phyloP scores from a whole-genome alignment of 352 stramenopile species.

The Phytopythium aichiense region DNA sequence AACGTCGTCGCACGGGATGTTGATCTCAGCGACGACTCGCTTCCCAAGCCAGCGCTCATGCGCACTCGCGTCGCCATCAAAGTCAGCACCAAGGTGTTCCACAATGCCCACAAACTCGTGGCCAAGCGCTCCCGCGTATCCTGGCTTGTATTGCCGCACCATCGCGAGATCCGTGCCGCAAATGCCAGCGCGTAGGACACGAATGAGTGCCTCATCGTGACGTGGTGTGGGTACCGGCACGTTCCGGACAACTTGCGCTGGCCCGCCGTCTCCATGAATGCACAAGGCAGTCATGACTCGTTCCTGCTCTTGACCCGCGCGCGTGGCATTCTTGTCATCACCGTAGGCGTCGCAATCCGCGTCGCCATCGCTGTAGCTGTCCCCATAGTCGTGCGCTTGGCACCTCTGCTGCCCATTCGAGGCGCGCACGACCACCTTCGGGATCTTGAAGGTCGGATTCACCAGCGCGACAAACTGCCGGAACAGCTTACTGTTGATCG shows the following conservation, averaged over 20 bases:
- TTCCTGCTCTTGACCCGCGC: background rate
- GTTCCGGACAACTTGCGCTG: slow-evolving; percentile 26
- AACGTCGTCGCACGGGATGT: slow-evolving; percentile 66
- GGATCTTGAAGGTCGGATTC: slow-evolving; percentile 36
- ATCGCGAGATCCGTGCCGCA: slow-evolving; percentile 76
- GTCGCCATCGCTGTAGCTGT: background rate
- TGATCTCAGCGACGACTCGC: slow-evolving; percentile 91
- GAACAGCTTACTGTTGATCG: slow-evolving; percentile 32
- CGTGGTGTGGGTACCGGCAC: slow-evolving; percentile 32
- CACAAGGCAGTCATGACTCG: slow-evolving; percentile 48
- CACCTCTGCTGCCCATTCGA: slow-evolving; percentile 14
- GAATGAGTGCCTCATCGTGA: slow-evolving; percentile 45
- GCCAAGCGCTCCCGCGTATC: slow-evolving; percentile 65
- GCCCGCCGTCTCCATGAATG: slow-evolving; percentile 29
- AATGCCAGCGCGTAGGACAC: slow-evolving; percentile 60
- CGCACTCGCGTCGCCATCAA: slow-evolving; percentile 13
- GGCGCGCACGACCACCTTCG: slow-evolving; percentile 30
- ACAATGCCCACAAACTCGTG: slow-evolving; percentile 91
- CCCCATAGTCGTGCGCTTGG: slow-evolving; percentile 12
- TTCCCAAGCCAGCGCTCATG: slow-evolving; percentile 49
- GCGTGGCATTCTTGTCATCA: background rate
- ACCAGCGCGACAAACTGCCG: slow-evolving; percentile 29
- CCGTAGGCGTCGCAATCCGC: background rate
- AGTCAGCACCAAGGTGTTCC: slow-evolving; percentile 39
- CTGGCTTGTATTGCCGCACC: slow-evolving; percentile 68